These are phyloP conservation scores for Claviceps purpurea DNA, from an alignment of 2,329 filamentous ascomycete species.

Conservation along the genomic window DNA sequence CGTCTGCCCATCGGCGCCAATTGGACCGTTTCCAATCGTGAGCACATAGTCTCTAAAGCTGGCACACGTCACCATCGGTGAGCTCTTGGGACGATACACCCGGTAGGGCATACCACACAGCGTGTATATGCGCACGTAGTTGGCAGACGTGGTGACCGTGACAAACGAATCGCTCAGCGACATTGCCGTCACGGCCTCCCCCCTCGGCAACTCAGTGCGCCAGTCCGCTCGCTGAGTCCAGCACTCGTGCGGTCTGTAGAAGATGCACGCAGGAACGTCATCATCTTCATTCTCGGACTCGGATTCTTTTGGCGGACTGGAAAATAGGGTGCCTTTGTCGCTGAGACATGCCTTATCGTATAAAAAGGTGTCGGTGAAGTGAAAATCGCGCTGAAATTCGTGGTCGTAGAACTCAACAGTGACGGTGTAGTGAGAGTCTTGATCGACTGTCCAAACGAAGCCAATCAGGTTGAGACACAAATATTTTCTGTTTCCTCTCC, in stretches of 20 bases:
- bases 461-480: slow-evolving; percentile 87
- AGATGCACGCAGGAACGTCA: slow-evolving; percentile 62
- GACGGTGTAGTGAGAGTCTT: slow-evolving; percentile 84
- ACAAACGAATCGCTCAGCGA: slow-evolving; percentile 85
- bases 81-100: slow-evolving; percentile 83
- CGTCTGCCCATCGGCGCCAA: slow-evolving; percentile 63
- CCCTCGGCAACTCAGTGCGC: slow-evolving; percentile 73
- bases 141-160: slow-evolving; percentile 71
- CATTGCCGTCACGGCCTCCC: slow-evolving; percentile 79
- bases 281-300: slow-evolving; percentile 32
- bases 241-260: slow-evolving; percentile 92
- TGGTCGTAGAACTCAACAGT: slow-evolving; percentile 97
- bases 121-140: slow-evolving; percentile 87
- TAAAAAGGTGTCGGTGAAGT: slow-evolving; percentile 90
- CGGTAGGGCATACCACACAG: slow-evolving; percentile 82
- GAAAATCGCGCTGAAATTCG: slow-evolving; percentile 82
- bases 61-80: slow-evolving; percentile 80
- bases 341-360: slow-evolving; percentile 94
- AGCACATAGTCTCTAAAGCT: slow-evolving; percentile 95
- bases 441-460: slow-evolving; percentile 93
- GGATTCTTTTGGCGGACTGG: slow-evolving; percentile 49
- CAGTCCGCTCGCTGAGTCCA: slow-evolving; percentile 89
- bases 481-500: slow-evolving; percentile 88
- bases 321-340: slow-evolving; percentile 74
- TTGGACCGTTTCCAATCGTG: slow-evolving; percentile 83